A percentile compares a stretch with the other conserved stretches of the same genome.
phyloP scores from a whole-genome alignment of 2,329 filamentous ascomycete species.

The Biscogniauxia marginata region DNA sequence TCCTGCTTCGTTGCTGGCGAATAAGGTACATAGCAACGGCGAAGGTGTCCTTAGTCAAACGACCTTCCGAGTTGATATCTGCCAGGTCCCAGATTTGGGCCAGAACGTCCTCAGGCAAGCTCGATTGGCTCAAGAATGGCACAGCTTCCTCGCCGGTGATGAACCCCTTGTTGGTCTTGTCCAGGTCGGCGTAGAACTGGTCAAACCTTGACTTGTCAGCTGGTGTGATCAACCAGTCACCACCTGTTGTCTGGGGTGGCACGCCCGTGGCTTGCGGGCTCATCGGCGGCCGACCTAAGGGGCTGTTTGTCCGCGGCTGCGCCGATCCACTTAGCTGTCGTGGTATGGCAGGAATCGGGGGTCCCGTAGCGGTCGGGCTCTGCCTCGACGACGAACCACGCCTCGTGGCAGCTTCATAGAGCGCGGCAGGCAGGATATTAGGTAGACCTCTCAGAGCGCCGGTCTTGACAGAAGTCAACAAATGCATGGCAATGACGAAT shows the following conservation, averaged over 20 bases:
- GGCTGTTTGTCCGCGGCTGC: constrained; percentile 62
- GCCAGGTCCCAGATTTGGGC: constrained; percentile 97
- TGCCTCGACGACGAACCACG: constrained; percentile 52
- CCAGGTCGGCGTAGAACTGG: constrained; percentile 77
- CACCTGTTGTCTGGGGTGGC: constrained; percentile 35
- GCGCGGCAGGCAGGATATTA: constrained; percentile 72
- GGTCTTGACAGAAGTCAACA: constrained; percentile 87
- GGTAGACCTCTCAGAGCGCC: constrained; percentile 78
- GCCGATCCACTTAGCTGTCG: constrained; percentile 76
- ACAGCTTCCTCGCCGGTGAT: constrained; percentile 96
- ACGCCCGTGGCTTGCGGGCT: constrained; percentile 42
- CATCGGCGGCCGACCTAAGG: constrained; percentile 51
- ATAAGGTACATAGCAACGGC: constrained; percentile 98
- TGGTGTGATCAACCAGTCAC: constrained; percentile 79
- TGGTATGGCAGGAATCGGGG: constrained; percentile 68
- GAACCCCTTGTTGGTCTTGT: constrained; percentile 75
- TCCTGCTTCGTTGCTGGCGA: constrained; percentile 77
- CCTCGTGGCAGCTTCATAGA: constrained; percentile 88
- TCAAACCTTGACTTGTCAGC: constrained; percentile 88
- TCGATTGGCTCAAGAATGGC: constrained; percentile 88
- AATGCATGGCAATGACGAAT: constrained; percentile 97
- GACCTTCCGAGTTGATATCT: constrained; percentile 88
- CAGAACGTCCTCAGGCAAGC: constrained; percentile 81
- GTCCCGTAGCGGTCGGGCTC: constrained; percentile 50
- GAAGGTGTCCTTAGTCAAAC: constrained; percentile 85